Percentiles rank a stretch among this genome's conserved stretches.
phyloP scores from a whole-genome alignment of 2,329 filamentous ascomycete species.

The Xylogone sp. region DNA sequence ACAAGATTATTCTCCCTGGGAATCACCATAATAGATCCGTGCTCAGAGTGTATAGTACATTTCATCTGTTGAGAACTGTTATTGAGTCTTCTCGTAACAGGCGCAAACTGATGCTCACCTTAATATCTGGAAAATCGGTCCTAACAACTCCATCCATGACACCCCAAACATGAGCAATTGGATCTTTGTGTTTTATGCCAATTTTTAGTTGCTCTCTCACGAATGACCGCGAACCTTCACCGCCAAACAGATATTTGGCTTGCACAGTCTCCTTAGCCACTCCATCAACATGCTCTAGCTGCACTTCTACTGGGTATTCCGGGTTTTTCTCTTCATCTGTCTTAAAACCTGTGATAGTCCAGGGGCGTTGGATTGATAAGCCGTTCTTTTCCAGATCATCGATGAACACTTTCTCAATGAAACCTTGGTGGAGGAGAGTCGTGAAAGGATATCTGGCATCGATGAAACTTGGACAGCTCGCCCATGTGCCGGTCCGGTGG shows the following conservation, averaged over 20 bases:
- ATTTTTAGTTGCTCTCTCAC: slow-evolving; percentile 65
- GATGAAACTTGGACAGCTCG: slow-evolving; percentile 82
- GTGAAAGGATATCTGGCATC: slow-evolving; percentile 69
- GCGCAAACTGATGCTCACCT: slow-evolving; percentile 52
- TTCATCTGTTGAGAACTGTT: slow-evolving; percentile 49
- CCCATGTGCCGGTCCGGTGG: slow-evolving; percentile 69
- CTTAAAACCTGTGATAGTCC: slow-evolving; percentile 58
- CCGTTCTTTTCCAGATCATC: slow-evolving; percentile 60
- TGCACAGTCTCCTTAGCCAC: slow-evolving; percentile 64
- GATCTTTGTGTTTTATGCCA: slow-evolving; percentile 66
- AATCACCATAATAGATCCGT: slow-evolving; percentile 77
- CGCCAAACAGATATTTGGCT: slow-evolving; percentile 68
- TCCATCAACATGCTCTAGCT: slow-evolving; percentile 73
- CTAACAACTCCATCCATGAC: slow-evolving; percentile 71
- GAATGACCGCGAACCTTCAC: slow-evolving; percentile 66
- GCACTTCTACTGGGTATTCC: slow-evolving; percentile 77
- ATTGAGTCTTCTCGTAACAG: slow-evolving; percentile 44
- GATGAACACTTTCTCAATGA: slow-evolving; percentile 68
- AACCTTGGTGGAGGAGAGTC: slow-evolving; percentile 66
- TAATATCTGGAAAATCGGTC: slow-evolving; percentile 75
- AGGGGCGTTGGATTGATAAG: slow-evolving; percentile 58
- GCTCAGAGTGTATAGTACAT: slow-evolving; percentile 70
- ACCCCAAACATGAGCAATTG: slow-evolving; percentile 69
- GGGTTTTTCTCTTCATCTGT: slow-evolving; percentile 52
- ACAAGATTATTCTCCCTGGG: slow-evolving; percentile 68